A percentile compares a stretch with the other conserved stretches of the same genome.
phyloP scores from a whole-genome alignment of 495 filamentous ascomycete species.

The Penicillium goetzii region DNA sequence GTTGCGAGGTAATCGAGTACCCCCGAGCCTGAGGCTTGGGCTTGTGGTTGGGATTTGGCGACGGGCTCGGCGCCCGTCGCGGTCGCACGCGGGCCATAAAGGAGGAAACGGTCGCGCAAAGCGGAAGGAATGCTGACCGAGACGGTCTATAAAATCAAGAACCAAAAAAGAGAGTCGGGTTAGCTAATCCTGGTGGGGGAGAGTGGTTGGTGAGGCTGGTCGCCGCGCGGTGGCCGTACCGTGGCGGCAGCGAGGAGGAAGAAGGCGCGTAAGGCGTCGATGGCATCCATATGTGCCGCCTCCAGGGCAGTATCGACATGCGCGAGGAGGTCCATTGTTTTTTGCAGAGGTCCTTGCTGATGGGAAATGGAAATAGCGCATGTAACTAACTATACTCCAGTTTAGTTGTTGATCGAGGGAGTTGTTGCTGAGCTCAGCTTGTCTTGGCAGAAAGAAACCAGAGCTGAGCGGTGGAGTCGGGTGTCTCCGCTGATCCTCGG shows the following conservation, averaged over 20 bases:
- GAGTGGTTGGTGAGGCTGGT: not conserved
- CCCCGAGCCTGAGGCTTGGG: conserved; percentile 6
- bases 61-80: conserved; percentile 19
- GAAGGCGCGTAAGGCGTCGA: conserved; percentile 46
- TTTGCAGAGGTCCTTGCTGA: not conserved
- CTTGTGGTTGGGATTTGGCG: conserved; percentile 17
- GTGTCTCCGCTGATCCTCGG: not conserved
- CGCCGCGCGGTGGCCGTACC: conserved; percentile 36
- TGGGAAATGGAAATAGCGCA: not conserved
- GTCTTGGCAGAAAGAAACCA: not conserved
- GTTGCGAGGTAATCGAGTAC: conserved; percentile 57
- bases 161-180: not conserved
- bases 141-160: conserved; percentile 49
- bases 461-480: not conserved
- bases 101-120: conserved; percentile 58
- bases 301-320: conserved; percentile 33
- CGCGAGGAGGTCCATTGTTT: conserved; percentile 29
- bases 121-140: conserved; percentile 53
- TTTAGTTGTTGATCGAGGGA: not conserved
- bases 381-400: no score
- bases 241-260: conserved; percentile 53
- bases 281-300: conserved; percentile 43
- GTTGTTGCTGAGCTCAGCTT: not conserved
- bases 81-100: conserved; percentile 61
- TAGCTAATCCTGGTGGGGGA: not conserved